Percentiles rank a stretch among this genome's conserved stretches.
These are phyloP conservation scores for Tympanopsis confertula DNA, from an alignment of 2,329 filamentous ascomycete species.

Conservation along the genomic window DNA sequence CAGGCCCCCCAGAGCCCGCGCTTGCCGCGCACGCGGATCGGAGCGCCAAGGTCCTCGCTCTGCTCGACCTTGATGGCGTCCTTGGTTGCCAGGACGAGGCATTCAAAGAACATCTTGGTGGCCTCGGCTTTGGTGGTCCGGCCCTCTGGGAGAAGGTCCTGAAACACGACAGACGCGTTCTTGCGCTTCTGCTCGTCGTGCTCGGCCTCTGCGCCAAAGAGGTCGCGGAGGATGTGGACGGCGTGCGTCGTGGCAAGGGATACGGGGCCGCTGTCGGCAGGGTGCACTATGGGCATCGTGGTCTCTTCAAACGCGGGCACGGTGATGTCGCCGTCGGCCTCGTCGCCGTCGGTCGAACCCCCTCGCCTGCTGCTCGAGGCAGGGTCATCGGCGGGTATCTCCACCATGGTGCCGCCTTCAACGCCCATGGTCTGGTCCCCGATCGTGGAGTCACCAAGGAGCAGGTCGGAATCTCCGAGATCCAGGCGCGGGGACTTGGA, in stretches of 20 bases:
- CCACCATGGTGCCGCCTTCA: slow-evolving; percentile 50
- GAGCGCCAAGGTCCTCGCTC: slow-evolving; percentile 60
- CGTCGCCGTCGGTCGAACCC: slow-evolving; percentile 27
- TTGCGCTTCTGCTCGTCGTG: slow-evolving; percentile 61
- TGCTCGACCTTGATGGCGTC: slow-evolving; percentile 97
- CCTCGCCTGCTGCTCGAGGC: slow-evolving; percentile 23
- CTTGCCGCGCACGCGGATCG: slow-evolving; percentile 79
- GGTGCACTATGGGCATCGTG: slow-evolving; percentile 63
- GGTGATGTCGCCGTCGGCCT: slow-evolving; percentile 28
- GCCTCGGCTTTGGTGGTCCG: slow-evolving; percentile 78
- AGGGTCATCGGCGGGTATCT: slow-evolving; percentile 51
- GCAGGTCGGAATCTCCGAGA: slow-evolving; percentile 36
- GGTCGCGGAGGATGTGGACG: slow-evolving; percentile 82
- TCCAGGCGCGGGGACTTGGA: slow-evolving; percentile 61
- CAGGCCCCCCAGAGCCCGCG: slow-evolving; percentile 92
- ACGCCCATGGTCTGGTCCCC: slow-evolving; percentile 39
- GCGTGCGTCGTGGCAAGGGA: slow-evolving; percentile 89
- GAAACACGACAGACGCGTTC: slow-evolving; percentile 72
- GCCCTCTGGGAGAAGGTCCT: slow-evolving; percentile 75
- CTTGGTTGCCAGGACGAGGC: slow-evolving; percentile 89
- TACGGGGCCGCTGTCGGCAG: slow-evolving; percentile 73
- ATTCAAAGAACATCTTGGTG: slow-evolving; percentile 99
- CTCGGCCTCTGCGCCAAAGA: slow-evolving; percentile 66
- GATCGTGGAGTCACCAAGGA: slow-evolving; percentile 34
- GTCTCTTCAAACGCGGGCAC: slow-evolving; percentile 69